Conservation (phyloP, 1,284 basidiomycete species). For the Sparassis latifolia region DNA sequence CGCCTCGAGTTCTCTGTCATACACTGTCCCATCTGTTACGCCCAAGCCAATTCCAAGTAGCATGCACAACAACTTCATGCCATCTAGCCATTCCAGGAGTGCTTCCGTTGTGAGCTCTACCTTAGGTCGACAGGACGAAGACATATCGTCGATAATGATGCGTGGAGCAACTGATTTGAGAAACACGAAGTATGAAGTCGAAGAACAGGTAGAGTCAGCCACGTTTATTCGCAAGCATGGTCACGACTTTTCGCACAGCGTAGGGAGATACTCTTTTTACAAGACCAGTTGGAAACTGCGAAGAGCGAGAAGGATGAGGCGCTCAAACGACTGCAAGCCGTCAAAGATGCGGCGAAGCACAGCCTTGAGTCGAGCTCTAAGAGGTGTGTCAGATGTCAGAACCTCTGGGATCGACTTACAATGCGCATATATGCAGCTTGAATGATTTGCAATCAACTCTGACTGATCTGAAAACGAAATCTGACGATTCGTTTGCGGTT, state of each 20-base stretch:
- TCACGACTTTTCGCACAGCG: slow-evolving; percentile 12
- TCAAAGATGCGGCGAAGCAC: slow-evolving; percentile 23
- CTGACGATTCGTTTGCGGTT: slow-evolving; percentile 21
- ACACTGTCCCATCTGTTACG: too few species aligned
- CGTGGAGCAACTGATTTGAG: slow-evolving; percentile 24
- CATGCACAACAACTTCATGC: not conserved
- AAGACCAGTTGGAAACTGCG: slow-evolving; percentile 15
- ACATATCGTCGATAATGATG: slow-evolving; percentile 27
- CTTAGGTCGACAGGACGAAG: slow-evolving; percentile 19
- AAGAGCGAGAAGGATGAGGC: slow-evolving; percentile 22
- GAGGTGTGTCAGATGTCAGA: slow-evolving; percentile 11
- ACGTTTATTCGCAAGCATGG: not conserved
- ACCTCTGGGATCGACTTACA: not conserved
- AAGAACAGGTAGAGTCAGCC: slow-evolving; percentile 19
- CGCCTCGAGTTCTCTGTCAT: too few species aligned
- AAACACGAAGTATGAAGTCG: slow-evolving; percentile 22
- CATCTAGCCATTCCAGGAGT: slow-evolving; percentile 15
- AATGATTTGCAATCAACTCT: slow-evolving; percentile 15
- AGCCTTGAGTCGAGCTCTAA: slow-evolving; percentile 20
- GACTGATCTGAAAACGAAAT: slow-evolving; percentile 23
- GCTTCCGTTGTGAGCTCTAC: slow-evolving; percentile 21
- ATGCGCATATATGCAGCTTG: slow-evolving; percentile 17
- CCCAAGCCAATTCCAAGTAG: not conserved
- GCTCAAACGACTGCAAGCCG: slow-evolving; percentile 17
- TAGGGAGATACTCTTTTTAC: slow-evolving; percentile 20